These are phyloP conservation scores for Penicillium ochrochloron DNA, from an alignment of 495 filamentous ascomycete genomes.

Conservation along the genomic window DNA sequence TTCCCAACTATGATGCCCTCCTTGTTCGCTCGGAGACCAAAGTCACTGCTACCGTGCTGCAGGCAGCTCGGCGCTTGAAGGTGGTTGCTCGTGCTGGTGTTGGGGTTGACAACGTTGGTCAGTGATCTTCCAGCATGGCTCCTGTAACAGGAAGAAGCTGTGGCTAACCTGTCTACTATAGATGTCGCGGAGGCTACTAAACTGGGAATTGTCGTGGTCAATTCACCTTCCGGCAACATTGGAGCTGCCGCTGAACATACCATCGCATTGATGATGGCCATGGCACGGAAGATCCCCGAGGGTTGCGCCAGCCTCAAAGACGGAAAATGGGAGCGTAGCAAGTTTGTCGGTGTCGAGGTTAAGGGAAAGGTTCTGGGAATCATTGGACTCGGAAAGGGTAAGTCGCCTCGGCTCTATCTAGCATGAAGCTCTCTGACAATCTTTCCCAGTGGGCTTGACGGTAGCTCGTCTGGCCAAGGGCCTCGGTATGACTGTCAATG, in stretches of 20 bases:
- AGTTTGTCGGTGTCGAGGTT: constrained; percentile 70
- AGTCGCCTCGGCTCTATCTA: neutral
- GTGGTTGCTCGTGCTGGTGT: constrained; percentile 78
- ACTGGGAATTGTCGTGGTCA: constrained; percentile 71
- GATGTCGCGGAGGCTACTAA: constrained; percentile 68
- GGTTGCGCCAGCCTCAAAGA: constrained; percentile 61
- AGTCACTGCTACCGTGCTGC: constrained; percentile 63
- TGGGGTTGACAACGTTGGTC: constrained; percentile 72
- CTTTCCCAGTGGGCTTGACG: constrained; percentile 62
- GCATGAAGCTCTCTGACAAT: constrained; percentile 1
- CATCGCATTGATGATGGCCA: constrained; percentile 66
- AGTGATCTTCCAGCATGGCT: constrained; percentile 1
- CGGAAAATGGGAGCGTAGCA: constrained; percentile 71
- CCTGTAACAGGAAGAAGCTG: neutral
- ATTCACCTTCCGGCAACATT: constrained; percentile 71
- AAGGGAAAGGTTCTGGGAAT: constrained; percentile 71
- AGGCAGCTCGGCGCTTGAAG: constrained; percentile 61
- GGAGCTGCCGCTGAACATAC: constrained; percentile 73
- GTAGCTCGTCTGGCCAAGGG: constrained; percentile 71
- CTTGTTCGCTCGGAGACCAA: constrained; percentile 76
- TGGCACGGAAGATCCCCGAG: constrained; percentile 65
- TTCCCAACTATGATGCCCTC: constrained; percentile 67
- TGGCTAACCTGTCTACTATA: constrained; percentile 4
- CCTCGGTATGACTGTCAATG: constrained; percentile 69
- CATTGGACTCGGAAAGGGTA: constrained; percentile 70